phyloP scores from a whole-genome alignment of 2,329 filamentous ascomycete species.

The Phaeomoniella chlamydospora region DNA sequence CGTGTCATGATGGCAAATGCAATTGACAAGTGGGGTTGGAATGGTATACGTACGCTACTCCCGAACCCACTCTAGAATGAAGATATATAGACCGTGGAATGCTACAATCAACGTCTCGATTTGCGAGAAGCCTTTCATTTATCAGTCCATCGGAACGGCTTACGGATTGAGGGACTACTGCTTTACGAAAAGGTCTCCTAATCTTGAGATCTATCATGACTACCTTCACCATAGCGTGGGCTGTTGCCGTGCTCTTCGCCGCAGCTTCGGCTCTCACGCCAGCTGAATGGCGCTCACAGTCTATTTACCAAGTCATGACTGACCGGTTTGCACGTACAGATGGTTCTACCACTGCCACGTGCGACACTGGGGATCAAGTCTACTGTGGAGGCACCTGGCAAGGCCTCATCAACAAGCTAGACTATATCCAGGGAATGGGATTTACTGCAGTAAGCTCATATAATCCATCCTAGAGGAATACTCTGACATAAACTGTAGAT shows the following conservation, averaged over 20 bases:
- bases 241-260: not conserved
- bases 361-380: constrained; percentile 13
- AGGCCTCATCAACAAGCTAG: constrained; percentile 30
- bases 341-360: constrained; percentile 19
- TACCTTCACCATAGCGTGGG: not conserved
- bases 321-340: constrained; percentile 29
- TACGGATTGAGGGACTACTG: too few species aligned
- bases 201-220: too few species aligned
- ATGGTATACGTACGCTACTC: too few species aligned
- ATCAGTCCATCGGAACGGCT: too few species aligned
- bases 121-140: too few species aligned
- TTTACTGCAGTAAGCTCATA: constrained; percentile 23
- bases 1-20: too few species aligned
- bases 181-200: too few species aligned
- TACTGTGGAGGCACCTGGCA: constrained; percentile 35
- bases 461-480: not conserved
- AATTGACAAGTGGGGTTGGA: too few species aligned
- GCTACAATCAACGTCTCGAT: too few species aligned
- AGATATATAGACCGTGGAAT: too few species aligned
- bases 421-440: constrained; percentile 34
- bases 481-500: constrained; percentile 12
- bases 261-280: constrained; percentile 8
- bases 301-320: constrained; percentile 30
- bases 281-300: constrained; percentile 24
- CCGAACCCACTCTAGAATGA: too few species aligned